Evolutionary conservation across 2,329 filamentous ascomycete genomes (phyloP).

Genomic region (Talaromyces sp.): DNA sequence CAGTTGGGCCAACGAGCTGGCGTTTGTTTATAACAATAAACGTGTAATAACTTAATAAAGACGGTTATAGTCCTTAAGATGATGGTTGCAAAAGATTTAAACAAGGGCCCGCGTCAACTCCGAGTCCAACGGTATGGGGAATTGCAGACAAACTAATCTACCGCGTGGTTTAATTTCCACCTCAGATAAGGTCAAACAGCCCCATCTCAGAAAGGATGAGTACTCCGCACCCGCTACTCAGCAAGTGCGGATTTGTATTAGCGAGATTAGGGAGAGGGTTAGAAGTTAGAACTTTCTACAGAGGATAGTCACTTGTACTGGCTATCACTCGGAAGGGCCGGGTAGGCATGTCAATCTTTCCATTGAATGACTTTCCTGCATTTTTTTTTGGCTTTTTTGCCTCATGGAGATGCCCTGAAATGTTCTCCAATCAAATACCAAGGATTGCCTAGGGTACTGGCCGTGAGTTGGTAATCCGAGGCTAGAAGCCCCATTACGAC

Average conservation of each 20-base stretch:
- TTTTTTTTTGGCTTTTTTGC: not conserved
- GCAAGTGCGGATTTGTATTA: too few relatives aligned
- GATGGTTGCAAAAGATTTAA: not conserved
- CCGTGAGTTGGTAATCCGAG: not conserved
- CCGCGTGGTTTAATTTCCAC: not conserved
- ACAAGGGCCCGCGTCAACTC: not conserved
- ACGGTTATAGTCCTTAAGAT: not conserved
- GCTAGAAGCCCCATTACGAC: not conserved
- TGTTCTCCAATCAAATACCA: not conserved
- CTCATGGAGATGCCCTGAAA: not conserved
- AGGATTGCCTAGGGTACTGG: not conserved
- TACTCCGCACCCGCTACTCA: too few relatives aligned
- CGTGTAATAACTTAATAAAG: not conserved
- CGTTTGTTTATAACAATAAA: not conserved
- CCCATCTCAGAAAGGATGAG: not conserved
- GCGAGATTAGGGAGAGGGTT: not conserved
- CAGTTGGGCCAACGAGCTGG: not conserved
- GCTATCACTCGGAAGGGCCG: not conserved
- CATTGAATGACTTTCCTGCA: not conserved
- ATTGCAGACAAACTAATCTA: not conserved
- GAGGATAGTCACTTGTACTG: not conserved
- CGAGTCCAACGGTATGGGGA: not conserved
- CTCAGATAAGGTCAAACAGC: not conserved
- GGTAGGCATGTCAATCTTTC: not conserved
- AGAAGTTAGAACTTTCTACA: not conserved